Percentiles rank a stretch among this genome's conserved stretches.
These are phyloP conservation scores for Epicoccum nigrum DNA, from an alignment of 2,329 filamentous ascomycete genomes.

Conservation along the genomic window DNA sequence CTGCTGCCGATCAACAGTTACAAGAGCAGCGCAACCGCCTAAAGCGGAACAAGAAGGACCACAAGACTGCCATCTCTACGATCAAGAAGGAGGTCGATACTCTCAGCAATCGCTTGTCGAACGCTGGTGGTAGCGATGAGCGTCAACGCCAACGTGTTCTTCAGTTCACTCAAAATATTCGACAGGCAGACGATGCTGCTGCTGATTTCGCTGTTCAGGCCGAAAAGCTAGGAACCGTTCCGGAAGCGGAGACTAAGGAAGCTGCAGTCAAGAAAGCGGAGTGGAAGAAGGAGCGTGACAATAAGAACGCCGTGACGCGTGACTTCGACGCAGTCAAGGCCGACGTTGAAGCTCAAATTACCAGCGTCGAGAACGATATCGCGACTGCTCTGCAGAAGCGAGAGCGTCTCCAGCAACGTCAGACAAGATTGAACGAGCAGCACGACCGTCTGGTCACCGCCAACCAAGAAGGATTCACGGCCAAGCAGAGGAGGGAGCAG, in stretches of 20 bases:
- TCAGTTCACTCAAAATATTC: constrained; percentile 76
- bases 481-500: constrained; percentile 58
- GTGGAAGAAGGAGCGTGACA: constrained; percentile 61
- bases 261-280: constrained; percentile 64
- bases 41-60: constrained; percentile 75
- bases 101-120: constrained; percentile 68
- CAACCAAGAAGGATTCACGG: constrained; percentile 68
- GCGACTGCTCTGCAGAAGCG: constrained; percentile 68
- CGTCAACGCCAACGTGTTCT: constrained; percentile 75
- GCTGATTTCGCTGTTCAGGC: constrained; percentile 63
- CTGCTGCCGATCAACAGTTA: constrained; percentile 72
- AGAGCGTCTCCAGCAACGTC: constrained; percentile 74
- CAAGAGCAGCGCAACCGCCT: constrained; percentile 71
- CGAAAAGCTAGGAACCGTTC: constrained; percentile 68
- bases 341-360: constrained; percentile 67
- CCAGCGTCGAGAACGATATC: constrained; percentile 68
- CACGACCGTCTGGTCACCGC: constrained; percentile 73
- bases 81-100: constrained; percentile 77
- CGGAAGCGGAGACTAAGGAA: constrained; percentile 64
- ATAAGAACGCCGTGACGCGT: constrained; percentile 57
- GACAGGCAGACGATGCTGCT: constrained; percentile 69
- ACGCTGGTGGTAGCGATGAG: constrained; percentile 74
- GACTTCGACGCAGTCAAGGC: constrained; percentile 68
- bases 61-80: constrained; percentile 70
- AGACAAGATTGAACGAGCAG: constrained; percentile 75